Base-by-base conservation (phyloP, 108 stramenopile species). In the Skeletonema grethae region DNA sequence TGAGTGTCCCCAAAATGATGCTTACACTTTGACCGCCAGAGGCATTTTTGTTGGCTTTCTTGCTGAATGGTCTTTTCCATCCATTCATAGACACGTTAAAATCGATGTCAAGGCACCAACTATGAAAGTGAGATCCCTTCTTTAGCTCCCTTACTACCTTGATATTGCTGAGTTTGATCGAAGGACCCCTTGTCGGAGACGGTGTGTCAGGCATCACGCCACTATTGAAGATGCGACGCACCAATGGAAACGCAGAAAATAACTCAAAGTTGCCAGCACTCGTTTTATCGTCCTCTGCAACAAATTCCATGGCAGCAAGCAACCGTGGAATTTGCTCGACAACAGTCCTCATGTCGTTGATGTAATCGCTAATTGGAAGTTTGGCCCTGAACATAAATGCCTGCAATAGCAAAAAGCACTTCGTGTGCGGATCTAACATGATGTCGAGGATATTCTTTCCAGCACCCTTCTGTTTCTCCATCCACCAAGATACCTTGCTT, bases 351-450 rank as follows among this genome's bases (percentile, higher is more conserved):
- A 96, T 95, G 79, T 99, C 99, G 68, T 97, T 99, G 64, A 96
- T 85, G 75, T 97, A 99, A 75, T 99, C 98, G 61, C 88, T 90
- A 43, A 99, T 98, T 4, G 99, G 99, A 70, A 98, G 88, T 36
- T 86, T 78, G n/a, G 77, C 74, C 36, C 85, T 82, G 48, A 84
- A 83, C 18, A 97, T 79, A 81, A 89, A 87, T 5, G 98, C 97
- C 69, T 97, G 97, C 30, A 99, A 38, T 46, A 99, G 87, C 11
- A 99, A 83, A 66, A 93, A 98, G 31, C 95, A 85, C 75, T 99
- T 99, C 25, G 87, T 92, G 77, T 99, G 97, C 0, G 98, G 93
- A 58, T 91, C 90, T 29, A 75, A 87, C 61, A 86, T 89, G n/a
- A 95, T 77, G 48, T 92, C 91, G 7, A 76, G 58, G 28, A 87